Evolutionary conservation across 208 protist species (phyloP), one percentile per base, ranked within the genome.

Genomic region (Trypanosoma mega): DNA sequence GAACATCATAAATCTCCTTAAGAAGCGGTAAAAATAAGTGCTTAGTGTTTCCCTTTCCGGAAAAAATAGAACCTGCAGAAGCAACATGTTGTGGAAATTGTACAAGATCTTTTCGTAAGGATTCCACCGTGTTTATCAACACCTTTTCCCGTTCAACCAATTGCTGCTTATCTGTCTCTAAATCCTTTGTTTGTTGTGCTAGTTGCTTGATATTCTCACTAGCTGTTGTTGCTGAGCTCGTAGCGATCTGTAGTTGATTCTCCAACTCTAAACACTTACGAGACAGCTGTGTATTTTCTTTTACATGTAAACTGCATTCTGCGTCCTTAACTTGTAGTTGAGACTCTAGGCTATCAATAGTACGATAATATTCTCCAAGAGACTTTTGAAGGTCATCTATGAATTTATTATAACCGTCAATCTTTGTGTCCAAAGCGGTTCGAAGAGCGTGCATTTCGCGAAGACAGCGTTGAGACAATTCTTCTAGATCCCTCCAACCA

Each of bases 371-470:
- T 2, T 59, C 51, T 27, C 56, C 58, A 21, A 65, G 41, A 1
- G 33, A 23, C 23, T 45, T 47, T 46, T 73, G 67, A 21, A 73
- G 37, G 8, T 73, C 57, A 12, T 61, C 48, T 55, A 73, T 73
- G 29, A 73, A 67, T 24, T 48, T 59, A 41, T 66, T 66, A 33
- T 68, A 75, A 4, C 61, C 57, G 11, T 75, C 61, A 18, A 64
- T 31, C 21, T 75, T 67, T 4, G 56, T 68, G 45, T 64, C 63
- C 54, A 51, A 67, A 3, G 61, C 61, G 27, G 37, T 43, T 54
- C 33, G 27, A 12, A 67, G 55, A 21, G 54, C 49, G 8, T 50
- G 51, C 49, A 69, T 64, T 45, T 67, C 67, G 1, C 36, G 39
- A 20, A 73, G 48, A 51, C 53, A 78, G 21, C 45, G 30, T 33